Conservation (phyloP, 129 eudicot species). For the Chrysanthemum seticuspe region DNA sequence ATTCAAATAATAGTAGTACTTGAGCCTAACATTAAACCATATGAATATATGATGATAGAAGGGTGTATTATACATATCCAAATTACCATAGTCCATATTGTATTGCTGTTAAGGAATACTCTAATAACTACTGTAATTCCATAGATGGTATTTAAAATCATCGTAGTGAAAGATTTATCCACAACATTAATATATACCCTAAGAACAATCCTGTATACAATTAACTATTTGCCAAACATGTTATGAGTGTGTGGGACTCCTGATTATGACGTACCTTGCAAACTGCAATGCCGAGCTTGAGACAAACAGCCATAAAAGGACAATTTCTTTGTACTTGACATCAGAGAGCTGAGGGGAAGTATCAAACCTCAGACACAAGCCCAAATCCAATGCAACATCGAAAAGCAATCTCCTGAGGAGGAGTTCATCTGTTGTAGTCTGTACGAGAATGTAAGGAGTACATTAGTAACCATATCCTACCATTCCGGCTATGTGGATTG, state of each 20-base stretch:
- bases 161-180: too few relatives aligned
- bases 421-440: slow-evolving; percentile 56
- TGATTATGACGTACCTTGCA: slow-evolving; percentile 44
- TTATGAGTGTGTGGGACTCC: not conserved
- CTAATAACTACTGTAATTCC: too few relatives aligned
- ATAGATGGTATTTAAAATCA: too few relatives aligned
- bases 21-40: too few relatives aligned
- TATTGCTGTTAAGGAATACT: too few relatives aligned
- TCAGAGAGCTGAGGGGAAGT: slow-evolving; percentile 40
- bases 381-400: slow-evolving; percentile 55
- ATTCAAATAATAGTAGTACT: not conserved
- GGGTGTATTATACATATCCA: too few relatives aligned
- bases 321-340: slow-evolving; percentile 35
- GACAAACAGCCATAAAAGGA: slow-evolving; percentile 53
- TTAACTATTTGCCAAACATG: too few relatives aligned
- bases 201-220: too few relatives aligned
- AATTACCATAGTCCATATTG: too few relatives aligned
- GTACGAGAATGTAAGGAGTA: slow-evolving; percentile 25
- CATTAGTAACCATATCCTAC: slow-evolving; percentile 11
- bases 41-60: too few relatives aligned
- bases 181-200: too few relatives aligned
- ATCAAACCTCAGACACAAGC: slow-evolving; percentile 39
- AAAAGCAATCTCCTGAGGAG: slow-evolving; percentile 40
- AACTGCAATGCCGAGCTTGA: slow-evolving; percentile 55
- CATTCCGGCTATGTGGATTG: slow-evolving; percentile 12